Base-by-base conservation (phyloP, 2,329 filamentous ascomycete genomes). In the Diaporthe nobilis region DNA sequence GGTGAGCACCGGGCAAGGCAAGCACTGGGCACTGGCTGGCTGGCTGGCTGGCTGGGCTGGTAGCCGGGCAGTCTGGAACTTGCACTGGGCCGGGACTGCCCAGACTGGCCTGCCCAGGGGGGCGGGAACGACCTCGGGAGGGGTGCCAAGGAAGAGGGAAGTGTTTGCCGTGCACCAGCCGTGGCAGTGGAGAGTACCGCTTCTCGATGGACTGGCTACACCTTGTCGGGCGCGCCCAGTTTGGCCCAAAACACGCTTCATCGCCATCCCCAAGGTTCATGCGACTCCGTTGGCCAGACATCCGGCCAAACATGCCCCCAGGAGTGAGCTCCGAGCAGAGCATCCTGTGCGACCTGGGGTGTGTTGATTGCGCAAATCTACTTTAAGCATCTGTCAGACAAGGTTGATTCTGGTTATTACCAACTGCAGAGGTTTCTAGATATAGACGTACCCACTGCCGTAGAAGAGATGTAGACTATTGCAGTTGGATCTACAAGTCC, bases 221-320 rank as follows among this genome's bases (percentile, higher is more conserved):
- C 22, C 63, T 53, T 25, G 63, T 25, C 63, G 47, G 44, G 63
- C 47, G 44, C 63, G 63, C 63, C 44, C 28, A 39, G 47, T 25
- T 55, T 70, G 31, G 49, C 28, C 65, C 65, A 37, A 70, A 70
- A 70, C 65, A 55, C 65, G 65, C 65, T 70, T 70, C 65, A 70
- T 70, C 65, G 49, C 65, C 65, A 17, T 15, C 42, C 49, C 47
- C 65, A 70, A 70, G 49, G 34, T 70, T 70, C 65, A 70, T 70
- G 65, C 65, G 34, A 70, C 65, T 39, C 65, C 49, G 65, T 70
- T 70, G 65, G 65, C 65, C 65, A 70, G 65, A 42, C 65, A 70
- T 70, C 47, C 47, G 49, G 65, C 47, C 65, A 53, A 39, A 53
- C 44, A 68, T 53, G 28, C 47, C 25, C 22, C 65, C 47, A 53